Conservation (phyloP, 371 early-diverging fungal genomes). For the Choanephora cucurbitarum region DNA sequence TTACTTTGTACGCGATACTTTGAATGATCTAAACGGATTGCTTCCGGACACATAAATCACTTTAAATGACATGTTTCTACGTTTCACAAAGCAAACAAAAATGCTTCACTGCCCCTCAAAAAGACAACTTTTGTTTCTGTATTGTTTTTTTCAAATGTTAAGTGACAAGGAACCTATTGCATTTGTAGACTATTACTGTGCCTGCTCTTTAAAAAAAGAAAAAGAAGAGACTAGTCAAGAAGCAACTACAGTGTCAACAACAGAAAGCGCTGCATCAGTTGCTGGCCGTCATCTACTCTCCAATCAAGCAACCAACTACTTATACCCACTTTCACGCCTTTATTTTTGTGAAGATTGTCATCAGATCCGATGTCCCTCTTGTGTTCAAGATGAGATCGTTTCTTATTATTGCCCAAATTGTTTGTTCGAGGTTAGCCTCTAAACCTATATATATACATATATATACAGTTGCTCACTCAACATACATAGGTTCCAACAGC, state of each 20-base stretch:
- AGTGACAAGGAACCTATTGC: constrained; percentile 25
- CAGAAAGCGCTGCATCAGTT: constrained; percentile 26
- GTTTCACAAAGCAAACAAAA: too few species aligned
- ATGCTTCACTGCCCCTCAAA: too few species aligned
- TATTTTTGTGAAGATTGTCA: constrained; percentile 90
- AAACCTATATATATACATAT: too few species aligned
- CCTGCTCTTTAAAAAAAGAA: constrained; percentile 35
- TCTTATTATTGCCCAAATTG: constrained; percentile 95
- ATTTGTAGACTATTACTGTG: constrained; percentile 57
- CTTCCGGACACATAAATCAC: too few species aligned
- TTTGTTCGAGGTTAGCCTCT: constrained; percentile 76
- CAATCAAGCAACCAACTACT: constrained; percentile 41
- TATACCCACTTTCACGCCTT: constrained; percentile 70
- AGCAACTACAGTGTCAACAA: not conserved
- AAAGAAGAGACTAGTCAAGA: constrained; percentile 4
- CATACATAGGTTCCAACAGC: constrained; percentile 87
- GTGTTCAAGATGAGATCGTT: constrained; percentile 83
- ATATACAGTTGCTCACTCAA: too few species aligned
- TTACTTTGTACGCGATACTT: too few species aligned
- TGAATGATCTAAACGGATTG: too few species aligned
- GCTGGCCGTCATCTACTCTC: constrained; percentile 40
- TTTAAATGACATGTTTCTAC: too few species aligned
- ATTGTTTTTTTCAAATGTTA: not conserved
- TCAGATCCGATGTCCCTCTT: constrained; percentile 78
- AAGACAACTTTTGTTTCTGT: not conserved